Conservation (phyloP, 768 basidiomycete species). For the Boletales sp. region DNA sequence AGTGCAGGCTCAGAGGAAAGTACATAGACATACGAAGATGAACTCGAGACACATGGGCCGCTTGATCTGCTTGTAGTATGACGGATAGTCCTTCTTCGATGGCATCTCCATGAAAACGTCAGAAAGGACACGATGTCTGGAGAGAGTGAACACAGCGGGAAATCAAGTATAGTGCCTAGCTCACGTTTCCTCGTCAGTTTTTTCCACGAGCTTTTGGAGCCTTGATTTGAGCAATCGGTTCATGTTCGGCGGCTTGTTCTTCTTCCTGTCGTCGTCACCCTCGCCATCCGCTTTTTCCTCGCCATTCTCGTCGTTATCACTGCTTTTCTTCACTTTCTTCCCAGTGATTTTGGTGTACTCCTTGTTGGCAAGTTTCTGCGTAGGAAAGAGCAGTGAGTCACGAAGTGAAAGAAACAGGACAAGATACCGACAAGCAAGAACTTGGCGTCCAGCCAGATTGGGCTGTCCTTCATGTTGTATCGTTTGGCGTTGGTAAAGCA, state of each 20-base stretch:
- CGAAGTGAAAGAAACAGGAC: background rate
- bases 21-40: conserved; percentile 58
- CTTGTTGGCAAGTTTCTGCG: conserved; percentile 45
- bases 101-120: conserved; percentile 84
- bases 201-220: conserved; percentile 69
- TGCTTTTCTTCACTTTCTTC: conserved; percentile 36
- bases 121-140: conserved; percentile 64
- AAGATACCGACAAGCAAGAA: conserved; percentile 60
- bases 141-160: background rate
- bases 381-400: background rate
- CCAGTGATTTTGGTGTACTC: conserved; percentile 47
- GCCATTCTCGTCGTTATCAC: conserved; percentile 38
- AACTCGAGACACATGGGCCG: conserved; percentile 74
- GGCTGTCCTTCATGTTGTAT: conserved; percentile 78
- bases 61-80: conserved; percentile 78
- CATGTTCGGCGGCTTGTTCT: conserved; percentile 58
- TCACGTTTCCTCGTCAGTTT: conserved; percentile 63
- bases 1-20: background rate
- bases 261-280: conserved; percentile 43
- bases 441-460: conserved; percentile 81
- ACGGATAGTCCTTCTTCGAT: conserved; percentile 70
- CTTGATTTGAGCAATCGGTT: conserved; percentile 62
- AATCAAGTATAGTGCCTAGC: conserved; percentile 23
- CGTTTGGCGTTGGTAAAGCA: conserved; percentile 79
- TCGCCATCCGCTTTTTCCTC: conserved; percentile 41